Base-by-base conservation (phyloP, 176 grass and related monocot genomes). In the Rhipidocladum racemiflorum region DNA sequence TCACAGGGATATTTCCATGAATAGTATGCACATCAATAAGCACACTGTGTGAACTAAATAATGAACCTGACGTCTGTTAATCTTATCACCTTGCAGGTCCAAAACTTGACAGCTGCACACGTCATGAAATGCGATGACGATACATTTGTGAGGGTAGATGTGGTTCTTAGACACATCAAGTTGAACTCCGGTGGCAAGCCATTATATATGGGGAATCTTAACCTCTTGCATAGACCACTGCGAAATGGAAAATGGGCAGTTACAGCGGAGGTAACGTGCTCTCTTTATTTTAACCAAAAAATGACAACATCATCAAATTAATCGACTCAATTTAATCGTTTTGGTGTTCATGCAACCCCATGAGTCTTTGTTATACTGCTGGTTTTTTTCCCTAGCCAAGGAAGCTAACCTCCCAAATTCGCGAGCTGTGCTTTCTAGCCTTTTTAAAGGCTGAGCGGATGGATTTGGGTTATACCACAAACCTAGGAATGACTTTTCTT, bases 71-170 rank as follows among this genome's bases (percentile, higher is more conserved):
- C n/a, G 30, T 34, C 14, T 83, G 48, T 46, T 70, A 42, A 55
- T 75, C 73, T 39, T 40, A 63, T 61, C 23, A 65, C 57, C 35
- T 85, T 86, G 63, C 90, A 97, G 95, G 90, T 91, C 14, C 90
- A 94, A 63, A 97, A 94, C 70, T 84, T 94, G 74, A 91, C 84
- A 9, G 86, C 92, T 62, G 84, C 83, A 60, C 88, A 94, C 73
- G 87, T 97, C 61, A 94, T 97, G 95, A 97, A 97, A 87, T 92
- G 92, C 0, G 92, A 97, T 8, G 95, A 97, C 7, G 95, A 97
- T 88, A 94, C 95, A 70, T 97, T 97, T 83, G 88, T 94, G 79
- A 87, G 95, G 72, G 78, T 94, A 89, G 91, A 94, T 89, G 74
- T 90, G 69, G 85, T 97, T 76, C 61, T 94, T 48, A 85, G 84